Evolutionary conservation across 2,329 filamentous ascomycete genomes (phyloP), one percentile per base, ranked within the genome.

Genomic region (Aspergillus versicolor): DNA sequence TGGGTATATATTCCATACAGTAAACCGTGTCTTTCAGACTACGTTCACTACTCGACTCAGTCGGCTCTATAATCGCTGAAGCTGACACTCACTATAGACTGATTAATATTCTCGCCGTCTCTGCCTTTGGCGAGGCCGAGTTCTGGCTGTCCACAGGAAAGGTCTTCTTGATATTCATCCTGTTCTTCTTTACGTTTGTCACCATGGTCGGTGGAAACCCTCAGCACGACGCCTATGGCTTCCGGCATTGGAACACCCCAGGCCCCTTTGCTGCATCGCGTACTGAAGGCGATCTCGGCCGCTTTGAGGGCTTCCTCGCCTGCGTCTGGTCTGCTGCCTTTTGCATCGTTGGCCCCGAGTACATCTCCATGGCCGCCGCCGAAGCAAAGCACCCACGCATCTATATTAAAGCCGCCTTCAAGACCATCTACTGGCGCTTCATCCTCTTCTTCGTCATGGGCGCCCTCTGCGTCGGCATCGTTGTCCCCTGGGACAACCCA

Each of bases 141-240:
- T 61, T 60, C 44, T 61, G 57, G 57, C 52, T 60, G 12, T 45
- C 57, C 4, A 40, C 44, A 5, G 54, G 57, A 5, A 89, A 90
- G 69, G 81, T 89, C 2, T 61, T 90, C 2, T 78, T 90, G 44
- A 87, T 88, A 55, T 71, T 90, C 27, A 84, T 82, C 1, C 79
- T 91, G 27, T 80, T 90, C 63, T 63, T 83, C 59, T 91, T 89
- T 74, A 91, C 89, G 7, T 89, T 93, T 65, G 79, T 93, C 60
- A 85, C 87, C 59, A 91, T 92, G 85, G 77, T 92, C 1, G 90
- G 89, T 8, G 90, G 88, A 2, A 92, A 91, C 64, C 90, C 90
- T 0, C 69, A 84, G 1, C 78, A 83, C 50, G 86, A 91, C 62
- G 77, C 81, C 0, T 88, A 89, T 59, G 88, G 88, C 0, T 91